These are phyloP conservation scores for Pseudonitzschia multistriata DNA, from an alignment of 108 stramenopile species.

Conservation along the genomic window DNA sequence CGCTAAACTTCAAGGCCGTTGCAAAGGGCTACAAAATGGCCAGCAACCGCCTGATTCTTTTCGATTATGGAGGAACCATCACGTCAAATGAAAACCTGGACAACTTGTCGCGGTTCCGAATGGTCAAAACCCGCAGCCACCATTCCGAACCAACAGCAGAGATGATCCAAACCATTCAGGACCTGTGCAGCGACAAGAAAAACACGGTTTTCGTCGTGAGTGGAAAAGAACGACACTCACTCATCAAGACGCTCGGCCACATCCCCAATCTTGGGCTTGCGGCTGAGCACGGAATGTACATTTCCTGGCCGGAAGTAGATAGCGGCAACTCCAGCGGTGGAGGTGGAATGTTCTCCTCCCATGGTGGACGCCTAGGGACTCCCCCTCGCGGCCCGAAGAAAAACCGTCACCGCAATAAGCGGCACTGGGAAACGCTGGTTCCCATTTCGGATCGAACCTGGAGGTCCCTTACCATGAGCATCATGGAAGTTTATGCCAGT, in stretches of 20 bases:
- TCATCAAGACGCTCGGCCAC: slow-evolving; percentile 75
- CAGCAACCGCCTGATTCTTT: slow-evolving; percentile 80
- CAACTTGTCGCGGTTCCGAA: slow-evolving; percentile 78
- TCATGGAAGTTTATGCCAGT: slow-evolving; percentile 93
- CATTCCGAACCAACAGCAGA: slow-evolving; percentile 63
- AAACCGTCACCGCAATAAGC: slow-evolving; percentile 43
- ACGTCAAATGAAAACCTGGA: slow-evolving; percentile 91
- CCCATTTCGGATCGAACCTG: slow-evolving; percentile 88
- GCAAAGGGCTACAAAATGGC: slow-evolving; percentile 74
- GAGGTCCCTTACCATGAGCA: slow-evolving; percentile 79
- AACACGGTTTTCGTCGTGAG: slow-evolving; percentile 92
- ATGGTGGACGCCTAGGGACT: neutral
- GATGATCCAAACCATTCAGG: slow-evolving; percentile 72
- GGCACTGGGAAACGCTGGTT: slow-evolving; percentile 82
- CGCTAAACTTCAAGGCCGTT: slow-evolving; percentile 68
- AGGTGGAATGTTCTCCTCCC: neutral
- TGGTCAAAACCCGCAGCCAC: slow-evolving; percentile 87
- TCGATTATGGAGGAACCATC: slow-evolving; percentile 98
- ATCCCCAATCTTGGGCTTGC: slow-evolving; percentile 86
- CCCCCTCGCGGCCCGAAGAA: neutral
- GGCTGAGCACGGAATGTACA: slow-evolving; percentile 93
- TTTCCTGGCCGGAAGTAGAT: slow-evolving; percentile 71
- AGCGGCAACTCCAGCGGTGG: neutral
- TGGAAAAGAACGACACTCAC: slow-evolving; percentile 83
- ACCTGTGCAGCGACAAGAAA: slow-evolving; percentile 77